These are phyloP conservation scores for Pythium pyrilobum DNA, from an alignment of 352 stramenopile species.

Conservation along the genomic window DNA sequence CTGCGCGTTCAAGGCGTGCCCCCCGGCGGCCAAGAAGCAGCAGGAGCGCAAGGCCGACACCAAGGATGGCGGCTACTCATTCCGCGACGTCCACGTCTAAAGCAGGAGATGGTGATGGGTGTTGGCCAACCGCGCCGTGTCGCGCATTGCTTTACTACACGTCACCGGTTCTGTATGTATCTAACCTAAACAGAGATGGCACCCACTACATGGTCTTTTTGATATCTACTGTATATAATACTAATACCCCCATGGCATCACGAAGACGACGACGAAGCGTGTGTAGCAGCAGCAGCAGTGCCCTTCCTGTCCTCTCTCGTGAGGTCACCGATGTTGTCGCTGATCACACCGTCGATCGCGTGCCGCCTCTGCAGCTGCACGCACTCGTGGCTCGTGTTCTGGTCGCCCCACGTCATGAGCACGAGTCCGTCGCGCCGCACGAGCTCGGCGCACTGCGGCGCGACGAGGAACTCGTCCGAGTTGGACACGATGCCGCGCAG, in stretches of 20 bases:
- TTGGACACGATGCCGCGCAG: slow-evolving; percentile 72
- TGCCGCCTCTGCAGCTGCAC: slow-evolving; percentile 68
- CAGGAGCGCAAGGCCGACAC: not conserved
- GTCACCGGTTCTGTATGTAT: not conserved
- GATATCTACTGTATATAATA: too few species aligned
- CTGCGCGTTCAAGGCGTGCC: slow-evolving; percentile 16
- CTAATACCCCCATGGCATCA: too few species aligned
- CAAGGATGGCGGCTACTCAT: not conserved
- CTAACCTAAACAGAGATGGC: not conserved
- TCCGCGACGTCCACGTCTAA: not conserved
- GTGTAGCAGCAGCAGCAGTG: not conserved
- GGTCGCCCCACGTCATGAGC: slow-evolving; percentile 71
- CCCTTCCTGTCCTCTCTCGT: slow-evolving; percentile 11
- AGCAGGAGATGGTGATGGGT: not conserved
- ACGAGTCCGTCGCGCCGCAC: slow-evolving; percentile 44
- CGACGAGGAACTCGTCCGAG: slow-evolving; percentile 58
- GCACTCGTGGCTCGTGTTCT: slow-evolving; percentile 69
- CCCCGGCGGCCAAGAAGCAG: not conserved
- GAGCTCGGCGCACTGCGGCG: slow-evolving; percentile 38
- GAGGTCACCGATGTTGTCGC: slow-evolving; percentile 79
- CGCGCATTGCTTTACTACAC: not conserved
- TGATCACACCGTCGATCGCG: slow-evolving; percentile 73
- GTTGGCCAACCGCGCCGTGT: too few species aligned
- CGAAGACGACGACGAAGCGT: too few species aligned
- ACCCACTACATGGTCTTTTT: too few species aligned